These are phyloP conservation scores for Biscogniauxia marginata DNA, from an alignment of 2,329 filamentous ascomycete species.

Conservation along the genomic window DNA sequence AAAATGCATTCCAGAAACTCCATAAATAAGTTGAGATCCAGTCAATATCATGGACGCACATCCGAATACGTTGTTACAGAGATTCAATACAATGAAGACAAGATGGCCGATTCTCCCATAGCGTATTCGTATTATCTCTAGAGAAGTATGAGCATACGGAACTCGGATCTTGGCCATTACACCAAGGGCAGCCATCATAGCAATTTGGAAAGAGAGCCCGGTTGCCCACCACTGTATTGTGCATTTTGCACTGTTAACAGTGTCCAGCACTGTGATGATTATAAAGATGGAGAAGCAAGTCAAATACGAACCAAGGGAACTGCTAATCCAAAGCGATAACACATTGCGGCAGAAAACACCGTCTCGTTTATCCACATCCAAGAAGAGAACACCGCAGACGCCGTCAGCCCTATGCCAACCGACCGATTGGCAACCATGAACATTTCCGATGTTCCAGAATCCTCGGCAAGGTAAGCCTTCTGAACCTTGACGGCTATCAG, in stretches of 20 bases:
- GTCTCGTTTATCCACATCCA: constrained; percentile 91
- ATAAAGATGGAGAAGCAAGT: constrained; percentile 40
- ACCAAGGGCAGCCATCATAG: constrained; percentile 85
- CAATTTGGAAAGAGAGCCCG: constrained; percentile 78
- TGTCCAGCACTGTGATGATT: constrained; percentile 38
- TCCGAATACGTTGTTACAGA: constrained; percentile 84
- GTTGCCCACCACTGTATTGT: too few relatives aligned
- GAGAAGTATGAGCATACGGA: constrained; percentile 82
- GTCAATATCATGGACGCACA: too few relatives aligned
- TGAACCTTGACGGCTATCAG: too few relatives aligned
- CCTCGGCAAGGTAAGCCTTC: too few relatives aligned
- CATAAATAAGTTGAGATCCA: too few relatives aligned
- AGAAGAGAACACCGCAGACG: constrained; percentile 84
- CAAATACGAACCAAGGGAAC: constrained; percentile 57
- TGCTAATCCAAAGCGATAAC: too few relatives aligned
- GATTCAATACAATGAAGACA: constrained; percentile 78
- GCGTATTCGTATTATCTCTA: constrained; percentile 63
- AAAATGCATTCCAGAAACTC: constrained; percentile 60
- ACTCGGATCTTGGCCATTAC: constrained; percentile 86
- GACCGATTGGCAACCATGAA: constrained; percentile 86
- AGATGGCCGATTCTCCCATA: constrained; percentile 56
- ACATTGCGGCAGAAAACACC: too few relatives aligned
- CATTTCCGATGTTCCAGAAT: constrained; percentile 92
- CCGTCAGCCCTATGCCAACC: constrained; percentile 85
- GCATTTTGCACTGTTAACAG: too few relatives aligned